Evolutionary conservation across 371 early-diverging fungal species (phyloP), one percentile per base, ranked within the genome.

Genomic region (Cokeromyces recurvatus): DNA sequence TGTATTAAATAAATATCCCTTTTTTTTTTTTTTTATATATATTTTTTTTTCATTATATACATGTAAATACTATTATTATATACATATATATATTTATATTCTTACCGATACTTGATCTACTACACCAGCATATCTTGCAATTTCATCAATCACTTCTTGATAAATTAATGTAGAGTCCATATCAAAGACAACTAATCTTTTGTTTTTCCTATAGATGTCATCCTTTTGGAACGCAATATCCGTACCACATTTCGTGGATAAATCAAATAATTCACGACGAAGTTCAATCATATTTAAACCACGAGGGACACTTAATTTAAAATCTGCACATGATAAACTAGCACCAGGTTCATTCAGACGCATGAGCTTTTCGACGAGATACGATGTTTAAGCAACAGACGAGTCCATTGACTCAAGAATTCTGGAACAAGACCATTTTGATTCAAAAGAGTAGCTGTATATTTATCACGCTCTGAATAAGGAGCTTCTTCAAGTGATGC

Each of bases 91-190:
- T 36, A 2, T 19, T 8, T 43, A 19, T 6, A 29, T 27, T 68
- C 81, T 62, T 82, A 87, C 94, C 16, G 95, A 84, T 4, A 98
- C 95, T 66, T 94, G 64, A 15, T 89, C 86, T 29, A 92, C 89
- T 17, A 96, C 91, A 38, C 96, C 96, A 8, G 91, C 88, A 54
- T 87, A 68, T 24, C 86, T 70, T 11, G 97, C 98, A 67, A 98
- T 89, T 71, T 97, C 97, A 65, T 98, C 98, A 77, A 98, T 98
- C 16, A 95, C 95, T 58, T 98, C 98, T 64, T 97, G 95, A 60
- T 91, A 89, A 57, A 98, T 98, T 46, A 98, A 64, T 0, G 98
- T 98, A 3, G 94, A 94, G 59, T 98, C 98, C 96, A 98, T 96
- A 71, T 98, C 98, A 74, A 98, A 97, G 4, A 97, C 92, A 4